Percentiles rank a stretch among this genome's conserved stretches.
phyloP scores from a whole-genome alignment of 2,329 filamentous ascomycete species.

The Fusarium sp. region DNA sequence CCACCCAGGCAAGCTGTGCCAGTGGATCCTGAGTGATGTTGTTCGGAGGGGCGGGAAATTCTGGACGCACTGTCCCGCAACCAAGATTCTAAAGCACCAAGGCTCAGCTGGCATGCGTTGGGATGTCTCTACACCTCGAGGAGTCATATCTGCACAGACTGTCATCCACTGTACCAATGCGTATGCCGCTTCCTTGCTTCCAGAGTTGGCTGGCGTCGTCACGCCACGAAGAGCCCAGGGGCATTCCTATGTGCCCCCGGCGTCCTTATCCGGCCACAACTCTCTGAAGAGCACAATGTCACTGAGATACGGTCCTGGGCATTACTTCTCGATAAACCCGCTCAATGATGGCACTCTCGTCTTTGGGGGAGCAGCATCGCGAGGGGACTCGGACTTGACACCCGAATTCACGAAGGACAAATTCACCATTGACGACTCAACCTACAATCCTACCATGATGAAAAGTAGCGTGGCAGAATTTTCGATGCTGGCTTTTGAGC shows the following conservation, averaged over 20 bases:
- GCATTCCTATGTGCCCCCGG: constrained; percentile 48
- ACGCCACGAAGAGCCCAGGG: neutral
- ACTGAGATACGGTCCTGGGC: constrained; percentile 57
- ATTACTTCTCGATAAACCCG: constrained; percentile 64
- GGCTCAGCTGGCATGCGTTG: neutral
- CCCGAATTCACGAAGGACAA: neutral
- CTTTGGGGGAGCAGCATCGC: neutral
- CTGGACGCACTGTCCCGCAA: constrained; percentile 35
- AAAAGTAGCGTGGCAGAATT: neutral
- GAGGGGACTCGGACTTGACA: neutral
- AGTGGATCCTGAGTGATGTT: constrained; percentile 56
- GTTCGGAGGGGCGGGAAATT: constrained; percentile 53
- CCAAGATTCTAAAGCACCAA: neutral
- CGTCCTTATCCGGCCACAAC: constrained; percentile 49
- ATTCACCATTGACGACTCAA: neutral
- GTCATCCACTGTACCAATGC: constrained; percentile 9
- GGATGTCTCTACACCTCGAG: neutral
- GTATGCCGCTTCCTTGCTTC: constrained; percentile 4
- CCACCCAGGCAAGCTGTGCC: constrained; percentile 61
- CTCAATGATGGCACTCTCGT: neutral
- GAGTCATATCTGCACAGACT: neutral
- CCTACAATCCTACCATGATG: neutral
- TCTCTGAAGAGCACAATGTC: constrained; percentile 56
- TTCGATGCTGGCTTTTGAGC: neutral
- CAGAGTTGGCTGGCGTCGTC: neutral